Base-by-base conservation (phyloP, 2,329 filamentous ascomycete genomes). In the Talaromyces sp. region DNA sequence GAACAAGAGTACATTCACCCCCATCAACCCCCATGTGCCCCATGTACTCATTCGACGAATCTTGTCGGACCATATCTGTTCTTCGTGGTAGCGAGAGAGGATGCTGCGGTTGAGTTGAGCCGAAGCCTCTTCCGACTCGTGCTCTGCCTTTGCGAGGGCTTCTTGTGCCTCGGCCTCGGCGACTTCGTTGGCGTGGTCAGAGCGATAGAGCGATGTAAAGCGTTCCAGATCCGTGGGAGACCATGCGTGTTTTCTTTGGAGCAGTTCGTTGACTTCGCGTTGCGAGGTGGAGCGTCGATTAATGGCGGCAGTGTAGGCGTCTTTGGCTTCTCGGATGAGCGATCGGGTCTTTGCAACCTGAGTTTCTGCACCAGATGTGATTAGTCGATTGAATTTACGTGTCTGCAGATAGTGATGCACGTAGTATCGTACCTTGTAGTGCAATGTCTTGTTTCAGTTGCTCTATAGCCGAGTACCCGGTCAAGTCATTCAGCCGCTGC, bases 11-110 rank as follows among this genome's bases (percentile, higher is more conserved):
- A 97, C 90, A 72, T 99, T 99, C 70, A 97, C 85, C 26, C 93
- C 93, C 94, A 99, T 99, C 63, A 99, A 79, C 0, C 93, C 94
- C 87, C 95, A 97, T 0, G 94, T 99, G 38, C 95, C 93, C 94
- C 94, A 99, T 0, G 94, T 99, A 73, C 90, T 94, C 81, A 96
- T 96, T 65, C 94, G 83, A 38, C 94, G 84, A 72, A 99, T 99
- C 68, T 96, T 93, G 74, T 99, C 94, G 71, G 91, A 96, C 94
- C 94, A 99, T 60, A 99, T 95, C 79, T 99, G 94, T 79, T 99
- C 94, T 77, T 99, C 94, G 74, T 99, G 94, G 75, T 99, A 99
- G 62, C 95, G 86, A 63, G 89, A 89, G 56, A 97, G 80, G 67
- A 97, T 97, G 56, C 88, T 87, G 63, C 88, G 87, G 71, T 89